phyloP scores from a whole-genome alignment of 495 filamentous ascomycete genomes.

The Bathelium albidoporum region DNA sequence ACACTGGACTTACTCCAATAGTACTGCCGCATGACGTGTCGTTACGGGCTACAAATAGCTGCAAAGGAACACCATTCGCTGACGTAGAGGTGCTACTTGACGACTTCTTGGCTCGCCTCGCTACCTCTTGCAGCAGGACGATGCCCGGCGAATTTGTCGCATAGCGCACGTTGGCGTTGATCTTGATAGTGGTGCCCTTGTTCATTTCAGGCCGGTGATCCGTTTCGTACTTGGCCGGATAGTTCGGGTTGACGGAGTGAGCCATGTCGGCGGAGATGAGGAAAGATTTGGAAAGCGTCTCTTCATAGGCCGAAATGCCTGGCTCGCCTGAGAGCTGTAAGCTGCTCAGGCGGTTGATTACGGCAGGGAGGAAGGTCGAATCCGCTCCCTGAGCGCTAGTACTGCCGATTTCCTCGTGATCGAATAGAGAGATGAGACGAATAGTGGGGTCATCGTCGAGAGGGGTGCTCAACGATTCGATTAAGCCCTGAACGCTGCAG shows the following conservation, averaged over 20 bases:
- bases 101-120: slow-evolving; percentile 47
- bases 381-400: slow-evolving; percentile 84
- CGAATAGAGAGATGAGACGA: slow-evolving; percentile 83
- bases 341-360: slow-evolving; percentile 78
- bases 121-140: slow-evolving; percentile 79
- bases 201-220: slow-evolving; percentile 92
- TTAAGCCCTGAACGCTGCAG: slow-evolving; percentile 71
- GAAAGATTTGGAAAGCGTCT: slow-evolving; percentile 86
- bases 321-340: slow-evolving; percentile 41
- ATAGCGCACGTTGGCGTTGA: slow-evolving; percentile 96
- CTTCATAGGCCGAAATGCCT: slow-evolving; percentile 74
- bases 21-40: slow-evolving; percentile 90
- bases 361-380: slow-evolving; percentile 80
- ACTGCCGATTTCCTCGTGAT: slow-evolving; percentile 96
- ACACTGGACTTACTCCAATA: slow-evolving; percentile 47
- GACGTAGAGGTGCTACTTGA: slow-evolving; percentile 20
- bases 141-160: slow-evolving; percentile 94
- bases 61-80: slow-evolving; percentile 58
- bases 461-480: slow-evolving; percentile 40
- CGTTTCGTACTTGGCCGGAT: slow-evolving; percentile 77
- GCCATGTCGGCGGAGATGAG: slow-evolving; percentile 97
- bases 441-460: slow-evolving; percentile 71
- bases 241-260: slow-evolving; percentile 91
- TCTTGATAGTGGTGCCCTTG: slow-evolving; percentile 89
- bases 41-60: slow-evolving; percentile 93